Base-by-base conservation (phyloP, 1,139 yeast genomes). In the Saccharomycopsis crataegensis region DNA sequence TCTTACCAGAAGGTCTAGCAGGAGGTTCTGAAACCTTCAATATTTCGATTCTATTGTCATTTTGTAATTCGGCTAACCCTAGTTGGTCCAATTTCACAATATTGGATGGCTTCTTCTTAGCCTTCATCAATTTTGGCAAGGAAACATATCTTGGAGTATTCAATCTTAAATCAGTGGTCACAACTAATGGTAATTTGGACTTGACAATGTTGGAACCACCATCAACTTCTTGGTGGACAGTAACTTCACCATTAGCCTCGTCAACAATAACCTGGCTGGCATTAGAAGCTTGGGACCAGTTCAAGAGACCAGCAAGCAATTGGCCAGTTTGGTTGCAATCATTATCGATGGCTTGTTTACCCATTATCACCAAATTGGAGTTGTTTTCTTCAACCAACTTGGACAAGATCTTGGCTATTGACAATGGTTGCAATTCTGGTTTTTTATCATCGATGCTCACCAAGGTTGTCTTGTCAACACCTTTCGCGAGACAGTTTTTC, bases 231-330 rank as follows among this genome's bases (percentile, higher is more conserved):
- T 97, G 79, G 46, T 94, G 87, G 32, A 93, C 95, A 43, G 78
- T 78, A 36, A 89, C 85, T 53, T 70, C 69, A 51, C 78, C 82
- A 34, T 79, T 81, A 45, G 75, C 78, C 45, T 68, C 74, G 34
- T 69, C 70, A 14, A 67, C 55, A 53, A 78, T 86, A 40, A 93
- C 94, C 69, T 89, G 86, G 50, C 96, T 85, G 8, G 98, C 99
- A 67, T 90, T 88, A 47, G 97, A 91, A 41, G 97, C 98, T 70
- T 93, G 99, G 16, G 98, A 96, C 99, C 99, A 93, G 64, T 84
- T 81, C 69, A 93, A 78, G 60, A 93, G 74, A 7, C 97, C 98
- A 1, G 97, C 98, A 57, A 93, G 78, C 82, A 93, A 88, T 70
- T 91, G 98, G 32, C 99, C 99, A n/a, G 97, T 91, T 70, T 91